These are phyloP conservation scores for Gynostemma pentaphyllum DNA, from an alignment of 306 rosid species.

Conservation along the genomic window DNA sequence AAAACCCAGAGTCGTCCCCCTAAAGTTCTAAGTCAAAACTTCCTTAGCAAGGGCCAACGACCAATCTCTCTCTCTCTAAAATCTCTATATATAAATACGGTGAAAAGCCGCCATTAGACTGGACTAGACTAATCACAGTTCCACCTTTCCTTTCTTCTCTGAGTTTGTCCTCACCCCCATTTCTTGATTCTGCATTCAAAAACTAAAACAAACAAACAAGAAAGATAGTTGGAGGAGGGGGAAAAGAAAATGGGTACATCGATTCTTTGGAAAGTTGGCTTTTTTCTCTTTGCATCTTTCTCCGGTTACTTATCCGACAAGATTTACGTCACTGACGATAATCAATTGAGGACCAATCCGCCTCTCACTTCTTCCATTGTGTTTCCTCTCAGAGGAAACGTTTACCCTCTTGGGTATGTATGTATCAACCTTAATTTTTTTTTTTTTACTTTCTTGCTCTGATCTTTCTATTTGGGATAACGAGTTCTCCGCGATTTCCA, in stretches of 20 bases:
- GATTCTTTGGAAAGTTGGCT: conserved; percentile 3
- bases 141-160: background rate
- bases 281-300: conserved; percentile 21
- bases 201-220: too few species aligned
- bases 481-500: too few species aligned
- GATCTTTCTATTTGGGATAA: too few species aligned
- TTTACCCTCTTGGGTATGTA: conserved; percentile 72
- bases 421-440: background rate
- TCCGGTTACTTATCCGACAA: conserved; percentile 23
- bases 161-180: background rate
- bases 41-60: too few species aligned
- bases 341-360: background rate
- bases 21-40: background rate
- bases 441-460: background rate
- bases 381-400: conserved; percentile 48
- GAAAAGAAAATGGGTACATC: conserved; percentile 9
- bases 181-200: background rate
- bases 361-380: conserved; percentile 19
- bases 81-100: background rate
- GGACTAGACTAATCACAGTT: background rate
- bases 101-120: background rate
- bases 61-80: background rate
- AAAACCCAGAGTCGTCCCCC: background rate
- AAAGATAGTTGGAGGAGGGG: conserved; percentile 3
- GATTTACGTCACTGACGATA: conserved; percentile 12